A percentile compares a stretch with the other conserved stretches of the same genome.
These are phyloP conservation scores for Phytopythium kandeliae DNA, from an alignment of 352 stramenopile species.

Conservation along the genomic window DNA sequence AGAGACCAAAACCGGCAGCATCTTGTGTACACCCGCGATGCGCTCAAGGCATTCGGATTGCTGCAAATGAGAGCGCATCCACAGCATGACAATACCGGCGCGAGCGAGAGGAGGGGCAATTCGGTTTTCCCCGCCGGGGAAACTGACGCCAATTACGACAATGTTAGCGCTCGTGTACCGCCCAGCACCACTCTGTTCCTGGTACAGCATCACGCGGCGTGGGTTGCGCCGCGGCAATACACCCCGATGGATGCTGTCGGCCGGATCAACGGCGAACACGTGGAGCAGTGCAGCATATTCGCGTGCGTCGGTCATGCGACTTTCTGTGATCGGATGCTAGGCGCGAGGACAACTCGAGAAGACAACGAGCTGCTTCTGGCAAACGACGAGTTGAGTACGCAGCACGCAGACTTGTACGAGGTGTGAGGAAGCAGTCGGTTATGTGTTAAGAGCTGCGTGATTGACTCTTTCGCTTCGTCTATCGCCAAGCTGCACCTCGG, in stretches of 20 bases:
- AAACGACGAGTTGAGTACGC: background rate
- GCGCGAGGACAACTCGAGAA: background rate
- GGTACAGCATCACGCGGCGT: background rate
- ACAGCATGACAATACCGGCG: background rate
- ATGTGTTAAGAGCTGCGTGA: too few species aligned
- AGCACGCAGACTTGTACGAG: too few species aligned
- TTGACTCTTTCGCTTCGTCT: too few species aligned
- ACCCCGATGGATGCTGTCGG: background rate
- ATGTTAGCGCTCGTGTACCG: background rate
- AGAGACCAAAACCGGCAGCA: slow-evolving; percentile 1
- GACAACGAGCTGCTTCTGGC: background rate
- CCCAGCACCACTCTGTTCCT: background rate
- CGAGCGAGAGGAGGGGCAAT: background rate
- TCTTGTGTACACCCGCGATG: slow-evolving; percentile 10
- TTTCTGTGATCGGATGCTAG: background rate
- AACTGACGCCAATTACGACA: background rate
- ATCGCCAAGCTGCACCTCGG: too few species aligned
- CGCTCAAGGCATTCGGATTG: slow-evolving; percentile 16
- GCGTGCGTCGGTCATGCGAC: background rate
- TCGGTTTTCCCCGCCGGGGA: background rate
- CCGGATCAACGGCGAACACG: background rate
- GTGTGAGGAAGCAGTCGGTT: too few species aligned
- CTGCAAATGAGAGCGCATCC: slow-evolving; percentile 8
- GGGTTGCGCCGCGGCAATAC: background rate
- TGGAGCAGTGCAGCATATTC: background rate